phyloP scores from a whole-genome alignment of 345 rosid species.

The Gossypium longicalyx region DNA sequence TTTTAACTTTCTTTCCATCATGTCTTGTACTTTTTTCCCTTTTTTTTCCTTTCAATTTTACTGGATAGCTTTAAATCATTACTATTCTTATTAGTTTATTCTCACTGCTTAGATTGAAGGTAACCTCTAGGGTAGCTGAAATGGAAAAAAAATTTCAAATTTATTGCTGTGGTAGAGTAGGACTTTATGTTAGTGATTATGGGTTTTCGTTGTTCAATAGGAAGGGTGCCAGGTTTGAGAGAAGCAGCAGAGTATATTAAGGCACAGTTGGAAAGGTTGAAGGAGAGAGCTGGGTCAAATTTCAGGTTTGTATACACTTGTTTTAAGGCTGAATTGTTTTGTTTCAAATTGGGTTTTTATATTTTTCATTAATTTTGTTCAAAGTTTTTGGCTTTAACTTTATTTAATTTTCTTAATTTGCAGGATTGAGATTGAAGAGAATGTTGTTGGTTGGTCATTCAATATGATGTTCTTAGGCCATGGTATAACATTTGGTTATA shows the following conservation, averaged over 20 bases:
- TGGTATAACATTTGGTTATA: no score
- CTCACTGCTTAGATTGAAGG: not conserved
- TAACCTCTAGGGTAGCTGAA: not conserved
- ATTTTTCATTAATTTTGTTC: no score
- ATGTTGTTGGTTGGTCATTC: no score
- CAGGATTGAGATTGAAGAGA: no score
- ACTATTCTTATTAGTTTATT: not conserved
- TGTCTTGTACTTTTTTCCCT: not conserved
- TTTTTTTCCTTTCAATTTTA: not conserved
- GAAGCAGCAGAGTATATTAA: no score
- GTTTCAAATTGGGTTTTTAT: conserved; percentile 3
- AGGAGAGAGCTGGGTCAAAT: conserved; percentile 73
- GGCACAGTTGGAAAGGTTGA: conserved; percentile 59
- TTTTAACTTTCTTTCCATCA: not conserved
- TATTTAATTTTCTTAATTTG: no score
- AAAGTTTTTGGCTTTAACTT: no score
- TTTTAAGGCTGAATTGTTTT: conserved; percentile 1
- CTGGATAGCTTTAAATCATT: not conserved
- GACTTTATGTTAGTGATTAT: no score
- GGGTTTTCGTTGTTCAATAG: no score
- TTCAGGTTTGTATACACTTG: conserved; percentile 41
- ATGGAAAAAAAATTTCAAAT: not conserved
- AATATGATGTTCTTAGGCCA: no score
- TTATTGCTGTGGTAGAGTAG: not conserved
- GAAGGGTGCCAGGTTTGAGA: no score